A percentile compares a stretch with the other conserved stretches of the same genome.
phyloP scores from a whole-genome alignment of 2,329 filamentous ascomycete genomes.

The Alternaria tenuissima region DNA sequence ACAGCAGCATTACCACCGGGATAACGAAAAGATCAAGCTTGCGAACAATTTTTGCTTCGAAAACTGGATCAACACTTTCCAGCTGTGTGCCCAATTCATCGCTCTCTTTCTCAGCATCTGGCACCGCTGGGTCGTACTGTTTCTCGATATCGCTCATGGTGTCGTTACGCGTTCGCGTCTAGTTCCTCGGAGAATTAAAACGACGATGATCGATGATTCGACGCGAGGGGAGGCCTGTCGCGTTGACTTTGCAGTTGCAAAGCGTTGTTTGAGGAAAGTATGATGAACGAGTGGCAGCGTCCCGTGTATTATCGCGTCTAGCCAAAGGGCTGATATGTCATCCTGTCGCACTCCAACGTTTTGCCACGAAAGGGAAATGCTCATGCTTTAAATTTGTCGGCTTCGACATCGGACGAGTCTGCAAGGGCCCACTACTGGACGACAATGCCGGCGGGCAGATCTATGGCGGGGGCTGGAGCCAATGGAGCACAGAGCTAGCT shows the following conservation, averaged over 20 bases:
- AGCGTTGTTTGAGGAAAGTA: background rate
- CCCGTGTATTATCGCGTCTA: constrained; percentile 20
- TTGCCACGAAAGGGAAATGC: constrained; percentile 21
- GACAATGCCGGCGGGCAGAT: constrained; percentile 20
- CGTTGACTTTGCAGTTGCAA: background rate
- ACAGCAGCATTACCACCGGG: constrained; percentile 72
- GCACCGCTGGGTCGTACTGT: constrained; percentile 22
- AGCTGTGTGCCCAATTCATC: constrained; percentile 38
- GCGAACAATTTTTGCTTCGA: constrained; percentile 65
- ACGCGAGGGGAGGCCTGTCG: background rate
- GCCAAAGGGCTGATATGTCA: constrained; percentile 30
- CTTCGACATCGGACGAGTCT: constrained; percentile 17
- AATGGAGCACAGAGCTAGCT: constrained; percentile 29
- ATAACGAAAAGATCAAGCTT: constrained; percentile 72
- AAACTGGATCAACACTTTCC: constrained; percentile 49
- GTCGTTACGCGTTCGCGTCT: constrained; percentile 1
- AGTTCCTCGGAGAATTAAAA: constrained; percentile 4
- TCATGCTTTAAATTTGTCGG: constrained; percentile 33
- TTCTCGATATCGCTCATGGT: constrained; percentile 44
- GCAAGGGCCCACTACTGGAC: constrained; percentile 14
- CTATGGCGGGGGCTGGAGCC: constrained; percentile 31
- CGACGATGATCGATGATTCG: constrained; percentile 10
- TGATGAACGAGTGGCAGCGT: background rate
- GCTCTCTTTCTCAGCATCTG: constrained; percentile 26
- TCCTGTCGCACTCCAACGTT: constrained; percentile 18